Conservation (phyloP, 139 green algal species). For the Micractinium conductrix region DNA sequence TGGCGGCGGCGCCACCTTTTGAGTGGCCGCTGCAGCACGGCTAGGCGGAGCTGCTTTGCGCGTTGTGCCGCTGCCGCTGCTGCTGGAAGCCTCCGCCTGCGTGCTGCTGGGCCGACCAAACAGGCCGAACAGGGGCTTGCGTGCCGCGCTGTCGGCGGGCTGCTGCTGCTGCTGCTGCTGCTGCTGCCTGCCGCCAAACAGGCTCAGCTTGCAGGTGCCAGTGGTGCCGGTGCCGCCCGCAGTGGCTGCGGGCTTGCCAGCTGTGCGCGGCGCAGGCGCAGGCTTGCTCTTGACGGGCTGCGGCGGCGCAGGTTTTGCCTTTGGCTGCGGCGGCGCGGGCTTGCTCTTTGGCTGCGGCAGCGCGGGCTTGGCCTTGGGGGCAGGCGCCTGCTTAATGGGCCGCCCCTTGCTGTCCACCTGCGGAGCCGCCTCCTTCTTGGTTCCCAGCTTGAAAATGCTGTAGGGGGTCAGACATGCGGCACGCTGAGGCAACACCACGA, state of each 20-base stretch:
- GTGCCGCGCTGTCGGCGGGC: too few species aligned
- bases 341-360: background rate
- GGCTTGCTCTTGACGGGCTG: background rate
- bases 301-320: background rate
- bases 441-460: background rate
- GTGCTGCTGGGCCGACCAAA: background rate
- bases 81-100: background rate
- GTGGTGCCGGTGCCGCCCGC: background rate
- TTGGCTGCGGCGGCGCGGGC: background rate
- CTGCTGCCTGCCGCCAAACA: background rate
- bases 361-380: slow-evolving; percentile 2
- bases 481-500: background rate
- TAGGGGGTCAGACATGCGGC: background rate
- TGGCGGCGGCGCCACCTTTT: background rate
- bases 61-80: background rate
- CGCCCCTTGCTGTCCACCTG: background rate
- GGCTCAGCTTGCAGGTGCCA: background rate
- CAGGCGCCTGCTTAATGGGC: background rate
- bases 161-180: slow-evolving; percentile 1
- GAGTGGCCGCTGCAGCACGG: background rate
- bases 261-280: background rate
- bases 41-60: background rate
- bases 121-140: background rate
- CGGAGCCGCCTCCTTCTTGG: background rate
- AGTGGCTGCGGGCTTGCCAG: background rate